A percentile compares a stretch with the other conserved stretches of the same genome.
phyloP scores from a whole-genome alignment of 2,329 filamentous ascomycete genomes.

The Monosporascus sp. region DNA sequence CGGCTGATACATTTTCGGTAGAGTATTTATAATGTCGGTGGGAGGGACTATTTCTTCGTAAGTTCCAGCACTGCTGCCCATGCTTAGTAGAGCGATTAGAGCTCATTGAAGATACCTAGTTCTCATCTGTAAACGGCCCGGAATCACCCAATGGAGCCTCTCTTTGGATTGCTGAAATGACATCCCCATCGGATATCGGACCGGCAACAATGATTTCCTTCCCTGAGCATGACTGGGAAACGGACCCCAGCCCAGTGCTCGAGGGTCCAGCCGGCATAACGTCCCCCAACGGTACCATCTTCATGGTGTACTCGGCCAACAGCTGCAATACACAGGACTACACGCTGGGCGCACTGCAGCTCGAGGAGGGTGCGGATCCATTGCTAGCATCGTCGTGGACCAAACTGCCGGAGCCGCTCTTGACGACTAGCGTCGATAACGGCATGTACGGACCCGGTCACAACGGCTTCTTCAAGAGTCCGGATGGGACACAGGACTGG shows the following conservation, averaged over 20 bases:
- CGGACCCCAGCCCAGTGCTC: constrained; percentile 6
- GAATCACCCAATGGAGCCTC: constrained; percentile 12
- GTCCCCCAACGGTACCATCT: constrained; percentile 8
- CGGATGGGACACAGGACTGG: constrained; percentile 14
- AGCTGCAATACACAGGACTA: constrained; percentile 12
- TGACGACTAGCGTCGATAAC: constrained; percentile 5
- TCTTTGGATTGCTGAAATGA: constrained; percentile 12
- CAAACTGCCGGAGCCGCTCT: constrained; percentile 9
- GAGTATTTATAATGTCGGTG: constrained; percentile 1
- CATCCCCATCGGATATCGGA: constrained; percentile 4
- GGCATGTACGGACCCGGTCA: constrained; percentile 13
- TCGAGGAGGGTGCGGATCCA: constrained; percentile 5
- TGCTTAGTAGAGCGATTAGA: too few species aligned
- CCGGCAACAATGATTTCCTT: constrained; percentile 12
- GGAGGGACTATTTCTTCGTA: constrained; percentile 3
- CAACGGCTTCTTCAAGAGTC: constrained; percentile 16
- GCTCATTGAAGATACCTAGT: constrained; percentile 1
- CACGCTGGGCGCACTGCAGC: constrained; percentile 10
- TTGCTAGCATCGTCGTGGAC: constrained; percentile 7
- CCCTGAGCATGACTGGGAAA: constrained; percentile 10
- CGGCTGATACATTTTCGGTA: neutral
- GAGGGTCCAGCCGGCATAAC: constrained; percentile 11
- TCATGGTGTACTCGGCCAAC: constrained; percentile 14
- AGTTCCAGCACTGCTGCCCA: neutral
- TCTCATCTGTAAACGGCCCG: constrained; percentile 8